These are phyloP conservation scores for Alternaria brassicae DNA, from an alignment of 2,329 filamentous ascomycete species.

Conservation along the genomic window DNA sequence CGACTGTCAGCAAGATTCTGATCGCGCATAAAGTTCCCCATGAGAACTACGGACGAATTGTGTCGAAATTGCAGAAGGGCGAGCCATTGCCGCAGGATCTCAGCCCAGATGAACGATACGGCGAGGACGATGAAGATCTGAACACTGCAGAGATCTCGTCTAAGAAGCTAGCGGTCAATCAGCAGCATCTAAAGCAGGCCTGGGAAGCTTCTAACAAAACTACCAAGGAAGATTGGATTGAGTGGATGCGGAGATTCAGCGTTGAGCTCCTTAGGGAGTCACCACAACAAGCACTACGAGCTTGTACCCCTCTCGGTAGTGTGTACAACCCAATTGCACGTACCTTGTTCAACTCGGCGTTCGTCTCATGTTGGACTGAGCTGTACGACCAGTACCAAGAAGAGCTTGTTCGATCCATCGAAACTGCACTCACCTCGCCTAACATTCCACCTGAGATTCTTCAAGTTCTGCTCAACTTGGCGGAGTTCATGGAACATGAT, in stretches of 20 bases:
- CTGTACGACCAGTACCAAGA: conserved; percentile 97
- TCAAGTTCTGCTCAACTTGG: conserved; percentile 91
- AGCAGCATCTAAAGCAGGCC: conserved; percentile 93
- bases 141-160: conserved; percentile 82
- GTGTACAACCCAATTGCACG: conserved; percentile 90
- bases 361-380: conserved; percentile 98
- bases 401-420: conserved; percentile 93
- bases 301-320: conserved; percentile 89
- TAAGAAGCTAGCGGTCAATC: conserved; percentile 96
- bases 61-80: conserved; percentile 91
- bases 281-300: conserved; percentile 91
- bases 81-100: conserved; percentile 95
- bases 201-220: conserved; percentile 98
- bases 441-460: conserved; percentile 96
- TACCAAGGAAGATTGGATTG: conserved; percentile 98
- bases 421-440: conserved; percentile 91
- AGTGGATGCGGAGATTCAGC: conserved; percentile 97
- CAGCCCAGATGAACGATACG: conserved; percentile 82
- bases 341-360: conserved; percentile 97
- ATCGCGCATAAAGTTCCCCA: conserved; percentile 82
- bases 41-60: conserved; percentile 88
- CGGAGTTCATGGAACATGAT: conserved; percentile 99
- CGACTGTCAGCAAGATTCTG: conserved; percentile 87
- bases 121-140: conserved; percentile 78
- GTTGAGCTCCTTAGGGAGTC: conserved; percentile 94